A percentile compares a stretch with the other conserved stretches of the same genome.
Evolutionary conservation across 768 basidiomycete genomes (phyloP).

Genomic region (Leucosporidium scottii): DNA sequence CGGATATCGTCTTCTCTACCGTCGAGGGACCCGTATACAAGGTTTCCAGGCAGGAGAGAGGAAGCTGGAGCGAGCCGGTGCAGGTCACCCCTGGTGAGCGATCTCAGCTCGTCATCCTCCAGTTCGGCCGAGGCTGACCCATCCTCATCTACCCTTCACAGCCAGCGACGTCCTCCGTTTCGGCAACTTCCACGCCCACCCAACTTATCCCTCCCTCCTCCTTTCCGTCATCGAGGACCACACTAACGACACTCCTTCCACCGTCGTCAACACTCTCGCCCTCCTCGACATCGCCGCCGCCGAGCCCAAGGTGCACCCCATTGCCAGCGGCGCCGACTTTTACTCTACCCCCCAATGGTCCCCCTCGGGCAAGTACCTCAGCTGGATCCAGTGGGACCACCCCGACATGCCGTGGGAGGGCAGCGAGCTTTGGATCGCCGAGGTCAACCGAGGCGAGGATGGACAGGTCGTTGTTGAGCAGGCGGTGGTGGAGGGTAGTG

Average conservation of each 20-base stretch:
- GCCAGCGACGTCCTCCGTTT: constrained; percentile 55
- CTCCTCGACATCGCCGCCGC: constrained; percentile 49
- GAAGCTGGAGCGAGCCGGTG: constrained; percentile 39
- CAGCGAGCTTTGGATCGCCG: constrained; percentile 52
- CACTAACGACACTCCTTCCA: constrained; percentile 50
- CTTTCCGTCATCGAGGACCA: constrained; percentile 67
- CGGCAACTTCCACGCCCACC: constrained; percentile 59
- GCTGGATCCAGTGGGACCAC: constrained; percentile 64
- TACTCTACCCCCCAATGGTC: constrained; percentile 59
- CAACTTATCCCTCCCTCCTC: constrained; percentile 51
- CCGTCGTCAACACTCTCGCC: constrained; percentile 55
- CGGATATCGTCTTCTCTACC: constrained; percentile 56
- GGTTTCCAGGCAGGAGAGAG: constrained; percentile 37
- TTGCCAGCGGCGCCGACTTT: constrained; percentile 62
- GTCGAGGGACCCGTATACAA: constrained; percentile 51
- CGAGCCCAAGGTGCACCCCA: constrained; percentile 46
- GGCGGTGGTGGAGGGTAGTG: constrained; percentile 38
- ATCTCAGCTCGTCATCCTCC: not conserved
- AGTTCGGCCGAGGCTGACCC: not conserved
- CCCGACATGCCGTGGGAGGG: constrained; percentile 71
- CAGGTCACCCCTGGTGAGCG: constrained; percentile 59
- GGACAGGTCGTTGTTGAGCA: not conserved
- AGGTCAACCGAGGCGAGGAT: constrained; percentile 40
- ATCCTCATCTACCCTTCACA: constrained; percentile 12
- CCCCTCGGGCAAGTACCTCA: constrained; percentile 53